A percentile compares a stretch with the other conserved stretches of the same genome.
Conservation (phyloP, 1,284 basidiomycete genomes). For the Sporisorium exsertum region DNA sequence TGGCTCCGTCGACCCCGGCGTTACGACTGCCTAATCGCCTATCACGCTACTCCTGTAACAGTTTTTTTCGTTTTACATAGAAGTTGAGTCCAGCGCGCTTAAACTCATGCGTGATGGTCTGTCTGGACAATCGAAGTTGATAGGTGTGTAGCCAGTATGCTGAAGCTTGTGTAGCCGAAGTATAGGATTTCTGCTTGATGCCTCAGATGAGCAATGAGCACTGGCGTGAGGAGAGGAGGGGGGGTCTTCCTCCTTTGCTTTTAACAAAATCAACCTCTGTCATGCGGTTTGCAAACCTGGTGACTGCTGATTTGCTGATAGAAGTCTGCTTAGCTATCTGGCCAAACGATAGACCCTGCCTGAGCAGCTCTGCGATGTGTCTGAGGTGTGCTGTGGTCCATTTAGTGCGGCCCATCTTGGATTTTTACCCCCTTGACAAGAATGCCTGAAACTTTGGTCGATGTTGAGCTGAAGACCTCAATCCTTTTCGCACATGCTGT, state of each 20-base stretch:
- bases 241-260: neutral
- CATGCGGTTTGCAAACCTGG: neutral
- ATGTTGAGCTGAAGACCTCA: no score
- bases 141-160: neutral
- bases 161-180: conserved; percentile 1
- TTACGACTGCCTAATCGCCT: no score
- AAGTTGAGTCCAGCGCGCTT: neutral
- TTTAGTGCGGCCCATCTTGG: no score
- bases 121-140: conserved; percentile 1
- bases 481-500: no score
- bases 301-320: neutral
- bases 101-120: neutral
- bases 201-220: neutral
- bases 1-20: no score
- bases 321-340: neutral
- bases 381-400: no score
- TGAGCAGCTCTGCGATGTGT: neutral
- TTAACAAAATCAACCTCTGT: neutral
- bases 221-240: neutral
- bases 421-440: no score
- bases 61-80: neutral
- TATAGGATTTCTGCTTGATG: neutral
- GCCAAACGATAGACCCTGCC: neutral
- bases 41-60: no score
- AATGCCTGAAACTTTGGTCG: no score